A percentile compares a stretch with the other conserved stretches of the same genome.
Evolutionary conservation across 768 basidiomycete genomes (phyloP).

Genomic region (Auricularia auricula-judae): DNA sequence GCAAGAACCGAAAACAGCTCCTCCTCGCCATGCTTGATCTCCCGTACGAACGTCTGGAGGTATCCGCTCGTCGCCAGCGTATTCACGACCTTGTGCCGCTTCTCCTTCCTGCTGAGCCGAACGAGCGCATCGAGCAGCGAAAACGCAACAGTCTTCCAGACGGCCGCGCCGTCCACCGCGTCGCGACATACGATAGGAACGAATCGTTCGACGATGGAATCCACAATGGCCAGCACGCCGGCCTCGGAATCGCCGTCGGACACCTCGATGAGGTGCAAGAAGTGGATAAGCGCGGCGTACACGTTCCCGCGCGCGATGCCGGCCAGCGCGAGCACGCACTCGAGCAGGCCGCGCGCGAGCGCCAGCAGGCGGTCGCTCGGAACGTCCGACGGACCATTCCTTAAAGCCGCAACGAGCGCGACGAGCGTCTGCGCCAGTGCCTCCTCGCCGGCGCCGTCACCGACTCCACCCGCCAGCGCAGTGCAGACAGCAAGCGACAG

Average conservation of each 20-base stretch:
- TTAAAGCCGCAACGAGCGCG: conserved; percentile 77
- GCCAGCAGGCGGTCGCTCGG: conserved; percentile 71
- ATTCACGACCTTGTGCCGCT: conserved; percentile 49
- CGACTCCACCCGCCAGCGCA: too few species aligned
- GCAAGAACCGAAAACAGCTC: conserved; percentile 67
- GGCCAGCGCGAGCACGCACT: conserved; percentile 65
- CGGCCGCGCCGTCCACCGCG: conserved; percentile 88
- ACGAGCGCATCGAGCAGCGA: conserved; percentile 77
- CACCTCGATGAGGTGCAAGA: conserved; percentile 57
- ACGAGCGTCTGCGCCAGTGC: conserved; percentile 74
- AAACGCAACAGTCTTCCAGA: conserved; percentile 95
- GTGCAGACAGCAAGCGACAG: too few species aligned
- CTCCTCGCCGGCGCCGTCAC: conserved; percentile 21
- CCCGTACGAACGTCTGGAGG: conserved; percentile 67
- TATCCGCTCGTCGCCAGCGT: conserved; percentile 64
- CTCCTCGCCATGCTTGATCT: conserved; percentile 73
- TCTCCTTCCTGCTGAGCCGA: conserved; percentile 58
- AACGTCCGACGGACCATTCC: conserved; percentile 70
- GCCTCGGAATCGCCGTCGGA: conserved; percentile 22
- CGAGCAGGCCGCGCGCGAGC: conserved; percentile 62
- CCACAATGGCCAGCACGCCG: conserved; percentile 58
- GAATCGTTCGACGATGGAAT: conserved; percentile 58
- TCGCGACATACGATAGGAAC: conserved; percentile 71
- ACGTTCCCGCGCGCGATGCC: conserved; percentile 89
- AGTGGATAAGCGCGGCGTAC: conserved; percentile 87